Conservation (phyloP, 2,329 filamentous ascomycete species). For the Venturiaceae sp. region DNA sequence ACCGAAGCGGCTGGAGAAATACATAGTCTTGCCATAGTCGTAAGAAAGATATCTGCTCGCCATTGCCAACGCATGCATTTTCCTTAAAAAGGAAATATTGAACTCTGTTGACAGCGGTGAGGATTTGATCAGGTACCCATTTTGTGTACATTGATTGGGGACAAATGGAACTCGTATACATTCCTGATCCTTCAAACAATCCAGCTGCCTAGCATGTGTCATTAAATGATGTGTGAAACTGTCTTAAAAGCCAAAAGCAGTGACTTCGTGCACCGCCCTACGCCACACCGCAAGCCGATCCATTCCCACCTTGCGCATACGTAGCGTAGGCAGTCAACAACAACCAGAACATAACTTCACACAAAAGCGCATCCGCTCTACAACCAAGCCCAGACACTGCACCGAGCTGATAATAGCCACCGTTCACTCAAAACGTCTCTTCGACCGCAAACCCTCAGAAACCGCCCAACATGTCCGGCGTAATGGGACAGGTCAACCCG, state of each 20-base stretch:
- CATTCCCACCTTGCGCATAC: no score
- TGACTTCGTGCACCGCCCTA: no score
- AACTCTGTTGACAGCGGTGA: neutral
- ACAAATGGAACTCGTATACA: no score
- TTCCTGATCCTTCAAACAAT: neutral
- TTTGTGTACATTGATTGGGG: neutral
- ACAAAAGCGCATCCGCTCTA: neutral
- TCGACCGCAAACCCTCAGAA: neutral
- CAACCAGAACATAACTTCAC: neutral
- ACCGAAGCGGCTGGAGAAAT: conserved; percentile 79
- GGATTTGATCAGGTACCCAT: neutral
- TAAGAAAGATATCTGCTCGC: neutral
- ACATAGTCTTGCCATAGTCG: conserved; percentile 76
- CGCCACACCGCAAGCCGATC: no score
- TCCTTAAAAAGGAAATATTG: neutral
- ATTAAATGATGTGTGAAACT: neutral
- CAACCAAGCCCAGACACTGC: neutral
- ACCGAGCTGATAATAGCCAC: neutral
- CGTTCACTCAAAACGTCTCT: neutral
- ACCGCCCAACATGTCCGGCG: neutral
- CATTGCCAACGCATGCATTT: neutral
- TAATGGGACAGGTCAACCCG: conserved; percentile 4
- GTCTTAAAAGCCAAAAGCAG: no score
- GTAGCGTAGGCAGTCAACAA: conserved; percentile 1
- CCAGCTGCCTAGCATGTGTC: neutral